Conservation (phyloP, 129 eudicot species). For the Flaveria ramosissima region DNA sequence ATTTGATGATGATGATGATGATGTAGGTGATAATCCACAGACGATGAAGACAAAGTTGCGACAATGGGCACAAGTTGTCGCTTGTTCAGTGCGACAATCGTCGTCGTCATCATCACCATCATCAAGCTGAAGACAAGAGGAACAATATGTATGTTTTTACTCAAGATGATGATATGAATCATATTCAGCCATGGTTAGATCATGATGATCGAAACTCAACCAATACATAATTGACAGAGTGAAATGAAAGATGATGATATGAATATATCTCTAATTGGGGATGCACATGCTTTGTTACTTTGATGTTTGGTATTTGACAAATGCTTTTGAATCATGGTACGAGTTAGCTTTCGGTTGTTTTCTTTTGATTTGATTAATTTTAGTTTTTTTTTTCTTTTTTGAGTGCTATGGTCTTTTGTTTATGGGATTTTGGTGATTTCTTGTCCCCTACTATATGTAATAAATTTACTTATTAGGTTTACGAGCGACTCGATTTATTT, state of each 20-base stretch:
- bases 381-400: neutral
- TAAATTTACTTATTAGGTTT: neutral
- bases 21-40: slow-evolving; percentile 62
- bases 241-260: slow-evolving; percentile 15
- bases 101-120: slow-evolving; percentile 31
- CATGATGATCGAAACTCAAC: slow-evolving; percentile 17
- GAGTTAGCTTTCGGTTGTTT: slow-evolving; percentile 39
- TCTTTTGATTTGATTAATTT: slow-evolving; percentile 1
- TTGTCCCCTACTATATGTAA: slow-evolving; percentile 44
- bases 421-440: slow-evolving; percentile 36
- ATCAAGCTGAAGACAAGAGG: slow-evolving; percentile 27
- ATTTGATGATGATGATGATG: neutral
- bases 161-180: slow-evolving; percentile 23
- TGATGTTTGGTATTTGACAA: slow-evolving; percentile 32
- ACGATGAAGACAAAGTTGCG: slow-evolving; percentile 63
- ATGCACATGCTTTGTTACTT: slow-evolving; percentile 34
- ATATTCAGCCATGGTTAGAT: slow-evolving; percentile 20
- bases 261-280: slow-evolving; percentile 21
- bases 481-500: neutral
- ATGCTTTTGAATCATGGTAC: slow-evolving; percentile 39
- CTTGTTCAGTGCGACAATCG: slow-evolving; percentile 68
- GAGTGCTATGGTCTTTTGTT: slow-evolving; percentile 40
- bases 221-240: slow-evolving; percentile 22
- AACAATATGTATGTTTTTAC: neutral
- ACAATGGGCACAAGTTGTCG: slow-evolving; percentile 81